Percentiles rank a stretch among this genome's conserved stretches.
Evolutionary conservation across 23 red algal genomes (phyloP).

Genomic region (Gracilaria gracilis): DNA sequence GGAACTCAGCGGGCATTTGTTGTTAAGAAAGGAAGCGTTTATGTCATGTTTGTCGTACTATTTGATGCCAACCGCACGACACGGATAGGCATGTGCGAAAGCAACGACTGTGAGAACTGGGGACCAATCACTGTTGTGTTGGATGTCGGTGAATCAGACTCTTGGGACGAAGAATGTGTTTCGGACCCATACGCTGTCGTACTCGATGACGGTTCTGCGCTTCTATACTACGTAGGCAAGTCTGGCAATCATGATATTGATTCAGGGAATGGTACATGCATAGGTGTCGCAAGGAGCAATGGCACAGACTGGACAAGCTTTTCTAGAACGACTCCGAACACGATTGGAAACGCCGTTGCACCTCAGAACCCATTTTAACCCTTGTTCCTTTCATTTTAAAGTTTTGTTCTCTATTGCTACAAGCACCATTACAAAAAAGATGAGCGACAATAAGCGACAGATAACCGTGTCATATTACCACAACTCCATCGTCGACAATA

Average conservation of each 20-base stretch:
- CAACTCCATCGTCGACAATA: background rate
- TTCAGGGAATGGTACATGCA: conserved; percentile 11
- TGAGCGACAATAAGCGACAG: no score
- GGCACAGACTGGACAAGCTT: conserved; percentile 35
- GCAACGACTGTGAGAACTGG: conserved; percentile 35
- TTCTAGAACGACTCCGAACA: background rate
- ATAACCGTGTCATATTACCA: background rate
- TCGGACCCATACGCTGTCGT: conserved; percentile 67
- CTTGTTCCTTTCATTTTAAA: background rate
- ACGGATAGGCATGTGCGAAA: conserved; percentile 21
- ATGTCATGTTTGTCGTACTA: conserved; percentile 35
- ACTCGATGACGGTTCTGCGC: conserved; percentile 45
- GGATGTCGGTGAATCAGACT: conserved; percentile 21
- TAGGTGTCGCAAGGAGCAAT: conserved; percentile 39
- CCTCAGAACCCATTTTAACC: background rate
- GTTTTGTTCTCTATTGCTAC: background rate
- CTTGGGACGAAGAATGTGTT: conserved; percentile 75
- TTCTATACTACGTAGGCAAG: conserved; percentile 80
- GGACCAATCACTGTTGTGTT: conserved; percentile 25
- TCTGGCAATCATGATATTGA: background rate
- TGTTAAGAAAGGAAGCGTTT: conserved; percentile 11
- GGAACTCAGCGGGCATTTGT: conserved; percentile 25
- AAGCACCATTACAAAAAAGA: background rate
- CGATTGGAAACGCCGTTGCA: background rate
- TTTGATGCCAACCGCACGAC: conserved; percentile 13